Conservation (phyloP, 164 flowering plant species). For the Cinnamomum chago region DNA sequence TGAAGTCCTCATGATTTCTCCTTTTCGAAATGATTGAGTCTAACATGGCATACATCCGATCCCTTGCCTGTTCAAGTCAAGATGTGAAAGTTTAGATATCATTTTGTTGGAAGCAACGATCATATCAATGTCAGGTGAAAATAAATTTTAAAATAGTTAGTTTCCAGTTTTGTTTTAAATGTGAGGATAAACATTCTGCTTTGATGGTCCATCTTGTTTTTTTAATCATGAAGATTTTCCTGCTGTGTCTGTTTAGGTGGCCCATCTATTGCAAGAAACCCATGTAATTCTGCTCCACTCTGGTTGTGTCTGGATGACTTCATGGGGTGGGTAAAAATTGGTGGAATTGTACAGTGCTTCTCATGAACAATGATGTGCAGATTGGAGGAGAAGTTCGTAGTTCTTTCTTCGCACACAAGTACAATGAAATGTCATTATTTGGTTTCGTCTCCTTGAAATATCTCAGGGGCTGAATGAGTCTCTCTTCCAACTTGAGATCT, state of each 20-base stretch:
- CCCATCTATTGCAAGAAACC: background rate
- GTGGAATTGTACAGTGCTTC: no score
- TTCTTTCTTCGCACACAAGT: background rate
- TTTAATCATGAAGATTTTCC: background rate
- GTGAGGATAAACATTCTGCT: background rate
- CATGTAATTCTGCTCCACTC: background rate
- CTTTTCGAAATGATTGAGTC: conserved; percentile 41
- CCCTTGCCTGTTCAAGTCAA: conserved; percentile 45
- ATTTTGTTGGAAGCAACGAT: background rate
- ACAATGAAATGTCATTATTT: background rate
- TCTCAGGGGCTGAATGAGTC: background rate
- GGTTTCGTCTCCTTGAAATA: background rate
- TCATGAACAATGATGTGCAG: no score
- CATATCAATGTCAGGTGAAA: background rate
- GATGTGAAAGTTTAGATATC: background rate
- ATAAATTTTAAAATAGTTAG: no score
- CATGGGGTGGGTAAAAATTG: background rate
- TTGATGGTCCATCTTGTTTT: background rate
- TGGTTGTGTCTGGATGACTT: background rate
- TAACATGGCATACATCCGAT: conserved; percentile 51
- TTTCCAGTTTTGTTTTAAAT: no score
- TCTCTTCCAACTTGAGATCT: background rate
- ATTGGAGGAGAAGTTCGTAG: background rate
- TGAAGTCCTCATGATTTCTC: conserved; percentile 32
- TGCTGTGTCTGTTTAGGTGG: background rate